These are phyloP conservation scores for Leccinum boreale DNA, from an alignment of 768 basidiomycete genomes.

Conservation along the genomic window DNA sequence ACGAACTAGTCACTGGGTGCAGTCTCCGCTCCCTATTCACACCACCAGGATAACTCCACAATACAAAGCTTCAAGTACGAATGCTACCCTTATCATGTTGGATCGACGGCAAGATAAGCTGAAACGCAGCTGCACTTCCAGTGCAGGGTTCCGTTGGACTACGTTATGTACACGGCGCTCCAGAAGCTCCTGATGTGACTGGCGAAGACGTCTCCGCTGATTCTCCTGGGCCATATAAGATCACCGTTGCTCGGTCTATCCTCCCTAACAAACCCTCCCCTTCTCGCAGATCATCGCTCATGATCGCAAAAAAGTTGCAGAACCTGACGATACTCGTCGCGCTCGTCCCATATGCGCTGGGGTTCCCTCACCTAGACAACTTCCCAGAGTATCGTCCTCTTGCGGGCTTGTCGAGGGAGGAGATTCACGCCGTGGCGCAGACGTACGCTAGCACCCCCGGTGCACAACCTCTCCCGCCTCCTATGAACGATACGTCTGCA, in stretches of 20 bases:
- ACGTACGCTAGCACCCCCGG: constrained; percentile 19
- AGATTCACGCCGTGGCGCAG: constrained; percentile 12
- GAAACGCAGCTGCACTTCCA: not conserved
- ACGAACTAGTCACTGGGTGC: not conserved
- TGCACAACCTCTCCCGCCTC: constrained; percentile 21
- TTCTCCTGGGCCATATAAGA: constrained; percentile 6
- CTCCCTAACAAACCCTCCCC: no score
- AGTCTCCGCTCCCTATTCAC: not conserved
- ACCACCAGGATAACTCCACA: not conserved
- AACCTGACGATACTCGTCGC: not conserved
- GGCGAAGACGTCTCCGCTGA: not conserved
- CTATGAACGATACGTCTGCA: constrained; percentile 23
- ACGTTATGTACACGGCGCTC: not conserved
- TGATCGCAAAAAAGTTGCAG: constrained; percentile 4
- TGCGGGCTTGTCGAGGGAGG: constrained; percentile 14
- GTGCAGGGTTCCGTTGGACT: not conserved
- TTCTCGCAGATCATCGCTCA: not conserved
- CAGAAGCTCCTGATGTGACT: not conserved
- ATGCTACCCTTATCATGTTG: not conserved
- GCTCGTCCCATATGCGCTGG: constrained; percentile 8
- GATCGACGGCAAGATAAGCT: not conserved
- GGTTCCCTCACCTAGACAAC: constrained; percentile 10
- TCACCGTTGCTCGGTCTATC: not conserved
- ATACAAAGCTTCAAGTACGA: not conserved
- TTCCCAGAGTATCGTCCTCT: constrained; percentile 24